Percentiles rank a stretch among this genome's conserved stretches.
Evolutionary conservation across 2,329 filamentous ascomycete species (phyloP).

Genomic region (Acrodontium crateriforme): DNA sequence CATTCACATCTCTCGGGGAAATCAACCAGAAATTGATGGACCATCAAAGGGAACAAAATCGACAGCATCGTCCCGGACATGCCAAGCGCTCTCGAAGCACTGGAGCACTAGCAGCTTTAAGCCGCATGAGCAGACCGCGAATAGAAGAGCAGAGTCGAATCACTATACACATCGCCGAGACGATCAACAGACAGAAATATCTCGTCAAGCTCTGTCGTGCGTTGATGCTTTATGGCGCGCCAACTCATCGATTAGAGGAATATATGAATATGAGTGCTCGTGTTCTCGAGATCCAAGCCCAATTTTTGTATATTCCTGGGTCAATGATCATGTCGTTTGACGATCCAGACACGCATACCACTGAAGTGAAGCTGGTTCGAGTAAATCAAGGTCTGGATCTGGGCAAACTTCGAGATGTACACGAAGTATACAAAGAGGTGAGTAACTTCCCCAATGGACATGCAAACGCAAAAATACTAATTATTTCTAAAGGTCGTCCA

Average conservation of each 20-base stretch:
- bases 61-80: constrained; percentile 20
- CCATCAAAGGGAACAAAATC: constrained; percentile 23
- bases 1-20: constrained; percentile 27
- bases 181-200: constrained; percentile 68
- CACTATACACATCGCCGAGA: constrained; percentile 50
- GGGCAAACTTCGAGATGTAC: constrained; percentile 58
- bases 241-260: constrained; percentile 80
- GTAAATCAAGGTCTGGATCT: constrained; percentile 57
- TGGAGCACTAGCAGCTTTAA: constrained; percentile 22
- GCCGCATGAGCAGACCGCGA: constrained; percentile 18
- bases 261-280: constrained; percentile 83
- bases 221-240: constrained; percentile 80
- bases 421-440: constrained; percentile 71
- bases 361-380: constrained; percentile 64
- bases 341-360: constrained; percentile 57
- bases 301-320: constrained; percentile 79
- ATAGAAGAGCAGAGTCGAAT: constrained; percentile 41
- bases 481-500: constrained; percentile 43
- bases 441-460: constrained; percentile 1
- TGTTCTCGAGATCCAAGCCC: constrained; percentile 77
- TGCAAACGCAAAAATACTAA: neutral
- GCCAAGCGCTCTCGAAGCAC: constrained; percentile 15
- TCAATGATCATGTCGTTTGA: constrained; percentile 93
- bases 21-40: constrained; percentile 27
- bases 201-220: constrained; percentile 72